Percentiles rank a stretch among this genome's conserved stretches.
Conservation (phyloP, 2,329 filamentous ascomycete genomes). For the Trichoderma endophyticum region DNA sequence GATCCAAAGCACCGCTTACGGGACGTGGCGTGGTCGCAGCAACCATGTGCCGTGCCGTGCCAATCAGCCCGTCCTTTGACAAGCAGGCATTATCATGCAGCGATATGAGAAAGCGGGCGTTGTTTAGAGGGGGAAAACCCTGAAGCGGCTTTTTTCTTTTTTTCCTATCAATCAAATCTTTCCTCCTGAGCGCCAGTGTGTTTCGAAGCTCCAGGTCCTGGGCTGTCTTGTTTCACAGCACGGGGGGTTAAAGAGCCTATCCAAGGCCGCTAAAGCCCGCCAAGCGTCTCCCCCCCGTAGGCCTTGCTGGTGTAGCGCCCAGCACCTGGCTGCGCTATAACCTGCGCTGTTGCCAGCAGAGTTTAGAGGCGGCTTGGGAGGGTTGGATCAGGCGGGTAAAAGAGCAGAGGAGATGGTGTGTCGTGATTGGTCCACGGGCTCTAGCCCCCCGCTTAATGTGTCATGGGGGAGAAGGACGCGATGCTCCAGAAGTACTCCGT, state of each 20-base stretch:
- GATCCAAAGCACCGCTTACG: slow-evolving; percentile 7
- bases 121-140: background rate
- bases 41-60: slow-evolving; percentile 10
- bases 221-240: background rate
- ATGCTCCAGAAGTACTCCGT: slow-evolving; percentile 18
- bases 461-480: slow-evolving; percentile 35
- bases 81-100: background rate
- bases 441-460: slow-evolving; percentile 38
- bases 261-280: background rate
- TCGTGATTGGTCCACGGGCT: slow-evolving; percentile 31
- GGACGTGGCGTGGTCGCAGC: slow-evolving; percentile 11
- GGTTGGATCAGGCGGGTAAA: slow-evolving; percentile 21
- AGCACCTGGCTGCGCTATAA: background rate
- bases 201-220: background rate
- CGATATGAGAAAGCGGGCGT: slow-evolving; percentile 1
- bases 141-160: background rate
- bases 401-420: slow-evolving; percentile 20
- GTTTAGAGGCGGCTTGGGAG: slow-evolving; percentile 11
- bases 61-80: background rate
- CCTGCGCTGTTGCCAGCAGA: slow-evolving; percentile 9
- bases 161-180: background rate
- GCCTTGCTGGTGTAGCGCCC: slow-evolving; percentile 1
- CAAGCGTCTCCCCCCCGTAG: slow-evolving; percentile 4
- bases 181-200: background rate
- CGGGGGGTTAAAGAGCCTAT: background rate